These are phyloP conservation scores for Elsinoe perseae DNA, from an alignment of 2,329 filamentous ascomycete genomes.

Conservation along the genomic window DNA sequence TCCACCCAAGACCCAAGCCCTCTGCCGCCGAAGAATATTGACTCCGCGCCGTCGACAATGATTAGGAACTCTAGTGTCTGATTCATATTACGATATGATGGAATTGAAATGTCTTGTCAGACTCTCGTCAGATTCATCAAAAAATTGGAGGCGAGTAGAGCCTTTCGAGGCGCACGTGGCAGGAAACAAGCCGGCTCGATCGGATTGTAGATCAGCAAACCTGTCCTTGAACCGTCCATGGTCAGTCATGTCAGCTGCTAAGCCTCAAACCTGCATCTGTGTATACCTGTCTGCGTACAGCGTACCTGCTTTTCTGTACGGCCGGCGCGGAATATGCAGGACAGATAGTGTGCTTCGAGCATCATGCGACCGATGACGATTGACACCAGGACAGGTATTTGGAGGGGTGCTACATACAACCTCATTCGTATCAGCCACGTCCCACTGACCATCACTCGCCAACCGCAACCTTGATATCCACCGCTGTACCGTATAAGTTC, in stretches of 20 bases:
- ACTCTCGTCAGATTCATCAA: too few species aligned
- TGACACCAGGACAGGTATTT: neutral
- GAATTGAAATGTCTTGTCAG: neutral
- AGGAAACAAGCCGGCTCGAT: slow-evolving; percentile 6
- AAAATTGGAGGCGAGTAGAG: neutral
- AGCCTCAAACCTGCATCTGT: neutral
- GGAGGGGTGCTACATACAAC: neutral
- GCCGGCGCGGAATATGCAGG: too few species aligned
- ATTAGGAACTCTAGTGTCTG: neutral
- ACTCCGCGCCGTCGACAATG: slow-evolving; percentile 6
- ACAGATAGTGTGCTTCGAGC: neutral
- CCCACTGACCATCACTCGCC: slow-evolving; percentile 11
- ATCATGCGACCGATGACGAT: slow-evolving; percentile 3
- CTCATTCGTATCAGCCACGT: slow-evolving; percentile 2
- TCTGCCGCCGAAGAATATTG: too few species aligned
- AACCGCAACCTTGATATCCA: slow-evolving; percentile 13
- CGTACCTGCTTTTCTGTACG: slow-evolving; percentile 7
- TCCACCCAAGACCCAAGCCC: too few species aligned
- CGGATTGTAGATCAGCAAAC: neutral
- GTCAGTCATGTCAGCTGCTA: slow-evolving; percentile 9
- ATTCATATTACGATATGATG: slow-evolving; percentile 6
- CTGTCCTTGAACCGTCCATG: too few species aligned
- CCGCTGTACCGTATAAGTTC: neutral
- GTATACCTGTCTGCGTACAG: neutral
- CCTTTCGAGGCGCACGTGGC: slow-evolving; percentile 4